Percentiles rank a stretch among this genome's conserved stretches.
Evolutionary conservation across 805 yeast genomes (phyloP).

Genomic region (Tetrapisispora pingtungensis): DNA sequence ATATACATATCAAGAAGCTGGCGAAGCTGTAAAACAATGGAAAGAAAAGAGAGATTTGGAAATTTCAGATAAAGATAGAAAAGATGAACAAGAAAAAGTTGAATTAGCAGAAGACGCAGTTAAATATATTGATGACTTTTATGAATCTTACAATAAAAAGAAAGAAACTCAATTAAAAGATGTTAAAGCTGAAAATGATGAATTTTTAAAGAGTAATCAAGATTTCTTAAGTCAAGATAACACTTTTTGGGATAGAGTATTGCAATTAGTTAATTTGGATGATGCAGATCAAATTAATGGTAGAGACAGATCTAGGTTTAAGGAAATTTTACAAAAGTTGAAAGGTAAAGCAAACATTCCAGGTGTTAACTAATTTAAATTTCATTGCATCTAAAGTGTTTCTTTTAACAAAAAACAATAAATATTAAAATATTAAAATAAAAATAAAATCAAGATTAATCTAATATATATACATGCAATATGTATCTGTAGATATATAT

Average conservation of each 20-base stretch:
- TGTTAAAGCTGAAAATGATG: slow-evolving; percentile 58
- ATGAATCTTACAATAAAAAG: slow-evolving; percentile 80
- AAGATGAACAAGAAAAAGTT: slow-evolving; percentile 49
- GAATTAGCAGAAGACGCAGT: slow-evolving; percentile 69
- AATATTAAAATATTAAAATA: too few species aligned
- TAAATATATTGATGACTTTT: slow-evolving; percentile 80
- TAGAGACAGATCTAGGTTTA: slow-evolving; percentile 63
- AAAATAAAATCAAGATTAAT: too few species aligned
- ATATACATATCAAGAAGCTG: slow-evolving; percentile 21
- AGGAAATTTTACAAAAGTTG: slow-evolving; percentile 51
- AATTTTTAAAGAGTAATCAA: slow-evolving; percentile 66
- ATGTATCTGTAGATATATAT: not conserved
- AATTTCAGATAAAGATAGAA: slow-evolving; percentile 68
- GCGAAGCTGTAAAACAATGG: slow-evolving; percentile 61
- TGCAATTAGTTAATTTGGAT: slow-evolving; percentile 34
- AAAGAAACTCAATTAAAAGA: slow-evolving; percentile 58
- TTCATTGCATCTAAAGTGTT: not conserved
- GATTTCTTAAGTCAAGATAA: slow-evolving; percentile 66
- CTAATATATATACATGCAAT: not conserved
- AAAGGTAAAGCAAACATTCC: slow-evolving; percentile 66
- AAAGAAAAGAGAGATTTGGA: slow-evolving; percentile 69
- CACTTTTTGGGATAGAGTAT: slow-evolving; percentile 69
- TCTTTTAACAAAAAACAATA: not conserved
- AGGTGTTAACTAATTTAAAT: slow-evolving; percentile 38
- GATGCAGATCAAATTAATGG: slow-evolving; percentile 37